These are phyloP conservation scores for Phytophthora meadii DNA, from an alignment of 352 stramenopile genomes.

Conservation along the genomic window DNA sequence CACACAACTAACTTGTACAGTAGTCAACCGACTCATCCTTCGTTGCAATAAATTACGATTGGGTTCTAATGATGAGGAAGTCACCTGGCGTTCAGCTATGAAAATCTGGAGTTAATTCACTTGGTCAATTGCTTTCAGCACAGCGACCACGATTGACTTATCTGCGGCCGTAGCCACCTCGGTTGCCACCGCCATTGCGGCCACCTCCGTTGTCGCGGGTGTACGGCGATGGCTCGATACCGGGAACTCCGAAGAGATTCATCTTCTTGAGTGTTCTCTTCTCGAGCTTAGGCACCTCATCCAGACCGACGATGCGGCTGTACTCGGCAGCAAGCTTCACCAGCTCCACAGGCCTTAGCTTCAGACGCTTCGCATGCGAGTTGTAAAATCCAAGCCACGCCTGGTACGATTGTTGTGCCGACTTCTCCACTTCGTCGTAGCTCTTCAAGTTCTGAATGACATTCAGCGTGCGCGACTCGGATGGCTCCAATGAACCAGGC, in stretches of 20 bases:
- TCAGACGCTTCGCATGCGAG: conserved; percentile 66
- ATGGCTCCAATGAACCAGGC: conserved; percentile 23
- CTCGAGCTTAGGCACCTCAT: conserved; percentile 81
- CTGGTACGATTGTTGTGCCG: conserved; percentile 91
- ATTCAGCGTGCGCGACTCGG: conserved; percentile 29
- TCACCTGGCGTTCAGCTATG: conserved; percentile 31
- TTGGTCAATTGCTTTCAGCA: conserved; percentile 5
- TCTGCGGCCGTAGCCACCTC: conserved; percentile 34
- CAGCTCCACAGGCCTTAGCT: conserved; percentile 53
- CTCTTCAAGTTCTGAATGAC: conserved; percentile 51
- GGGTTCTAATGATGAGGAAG: conserved; percentile 50
- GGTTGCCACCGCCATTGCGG: conserved; percentile 22
- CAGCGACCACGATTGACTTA: conserved; percentile 29
- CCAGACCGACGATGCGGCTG: conserved; percentile 59
- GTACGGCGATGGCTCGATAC: conserved; percentile 62
- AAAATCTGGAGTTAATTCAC: conserved; percentile 3
- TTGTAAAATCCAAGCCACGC: conserved; percentile 97
- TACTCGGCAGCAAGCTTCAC: conserved; percentile 82
- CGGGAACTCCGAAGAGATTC: conserved; percentile 84
- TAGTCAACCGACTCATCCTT: conserved; percentile 47
- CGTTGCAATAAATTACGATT: conserved; percentile 53
- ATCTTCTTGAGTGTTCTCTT: conserved; percentile 87
- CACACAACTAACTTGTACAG: conserved; percentile 5
- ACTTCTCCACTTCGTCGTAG: conserved; percentile 74
- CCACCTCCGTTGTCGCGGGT: conserved; percentile 36